Percentiles rank a stretch among this genome's conserved stretches.
phyloP scores from a whole-genome alignment of 805 yeast species.

The Kregervanrija delftensis region DNA sequence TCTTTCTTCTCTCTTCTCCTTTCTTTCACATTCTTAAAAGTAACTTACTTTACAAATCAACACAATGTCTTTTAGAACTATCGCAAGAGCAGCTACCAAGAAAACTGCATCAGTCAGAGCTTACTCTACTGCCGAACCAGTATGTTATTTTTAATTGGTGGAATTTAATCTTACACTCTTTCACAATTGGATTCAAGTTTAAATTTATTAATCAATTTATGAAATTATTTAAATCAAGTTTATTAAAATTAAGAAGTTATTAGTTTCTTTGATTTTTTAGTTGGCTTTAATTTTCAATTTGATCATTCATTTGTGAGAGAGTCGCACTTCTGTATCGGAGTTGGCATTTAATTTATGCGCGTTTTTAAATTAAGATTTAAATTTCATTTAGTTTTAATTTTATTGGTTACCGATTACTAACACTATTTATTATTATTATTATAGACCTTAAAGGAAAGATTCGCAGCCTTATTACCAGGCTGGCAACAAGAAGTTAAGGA shows the following conservation, averaged over 20 bases:
- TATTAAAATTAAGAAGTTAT: no score
- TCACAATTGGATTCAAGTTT: neutral
- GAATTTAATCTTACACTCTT: neutral
- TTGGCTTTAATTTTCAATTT: no score
- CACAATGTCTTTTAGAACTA: constrained; percentile 23
- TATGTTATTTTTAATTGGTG: constrained; percentile 11
- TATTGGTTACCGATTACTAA: neutral
- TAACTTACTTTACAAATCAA: neutral
- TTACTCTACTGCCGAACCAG: constrained; percentile 34
- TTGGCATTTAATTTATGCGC: no score
- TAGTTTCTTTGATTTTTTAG: no score
- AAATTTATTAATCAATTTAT: neutral
- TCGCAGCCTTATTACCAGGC: constrained; percentile 86
- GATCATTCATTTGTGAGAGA: no score
- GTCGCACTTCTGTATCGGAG: no score
- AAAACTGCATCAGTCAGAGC: constrained; percentile 23
- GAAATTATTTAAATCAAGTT: neutral
- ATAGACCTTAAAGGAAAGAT: constrained; percentile 85
- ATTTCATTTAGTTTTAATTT: neutral
- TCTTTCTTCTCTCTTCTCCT: neutral
- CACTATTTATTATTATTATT: constrained; percentile 5
- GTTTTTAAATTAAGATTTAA: neutral
- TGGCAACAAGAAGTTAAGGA: constrained; percentile 87
- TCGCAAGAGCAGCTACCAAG: constrained; percentile 23
- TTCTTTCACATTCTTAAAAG: neutral